Base-by-base conservation (phyloP, 2,329 filamentous ascomycete genomes). In the Aspergillus piperis region DNA sequence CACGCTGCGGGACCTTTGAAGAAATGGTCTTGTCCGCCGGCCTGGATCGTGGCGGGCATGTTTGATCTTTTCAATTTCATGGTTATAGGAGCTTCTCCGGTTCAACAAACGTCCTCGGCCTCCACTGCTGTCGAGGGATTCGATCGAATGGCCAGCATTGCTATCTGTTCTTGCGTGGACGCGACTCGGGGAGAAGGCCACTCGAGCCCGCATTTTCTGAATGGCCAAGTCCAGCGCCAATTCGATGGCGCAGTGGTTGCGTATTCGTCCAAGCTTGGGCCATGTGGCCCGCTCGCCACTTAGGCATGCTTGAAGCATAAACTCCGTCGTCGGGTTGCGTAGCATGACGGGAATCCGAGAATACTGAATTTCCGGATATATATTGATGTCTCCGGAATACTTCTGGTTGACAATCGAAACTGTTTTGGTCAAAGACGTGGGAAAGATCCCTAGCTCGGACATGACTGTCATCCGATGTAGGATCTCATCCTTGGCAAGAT, bases 381-480 rank as follows among this genome's bases (percentile, higher is more conserved):
- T 96, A 48, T 92, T 98, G 72, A 98, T 96, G 75, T 98, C 93
- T 6, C 94, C 94, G 2, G 91, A 93, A 71, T 98, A 98, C 64
- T 90, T 91, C 70, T 98, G 94, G 64, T 88, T 93, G 53, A 98
- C 82, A 15, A 98, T 87, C 1, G 91, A 93, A 44, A 87, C 85
- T 21, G 88, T 82, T 73, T 96, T 96, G 50, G 88, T 91, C 66
- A 92, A 83, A 1, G 90, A 81, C 59, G 89, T 95, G 15, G 91
- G 90, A 63, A 95, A 88, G 47, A 96, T 78, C 17, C 92, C 91
- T 32, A 96, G 77, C 70, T 96, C 92, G 0, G 90, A 86, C 59
- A 96, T 81, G 38, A 93, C 86, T 52, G 93, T 89, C 75, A 96
- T 86, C 6, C 91, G 84, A 75, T 96, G 90, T 41, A 96, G 77